A percentile compares a stretch with the other conserved stretches of the same genome.
Evolutionary conservation across 2,329 filamentous ascomycete genomes (phyloP).

Genomic region (Amphichorda felina): DNA sequence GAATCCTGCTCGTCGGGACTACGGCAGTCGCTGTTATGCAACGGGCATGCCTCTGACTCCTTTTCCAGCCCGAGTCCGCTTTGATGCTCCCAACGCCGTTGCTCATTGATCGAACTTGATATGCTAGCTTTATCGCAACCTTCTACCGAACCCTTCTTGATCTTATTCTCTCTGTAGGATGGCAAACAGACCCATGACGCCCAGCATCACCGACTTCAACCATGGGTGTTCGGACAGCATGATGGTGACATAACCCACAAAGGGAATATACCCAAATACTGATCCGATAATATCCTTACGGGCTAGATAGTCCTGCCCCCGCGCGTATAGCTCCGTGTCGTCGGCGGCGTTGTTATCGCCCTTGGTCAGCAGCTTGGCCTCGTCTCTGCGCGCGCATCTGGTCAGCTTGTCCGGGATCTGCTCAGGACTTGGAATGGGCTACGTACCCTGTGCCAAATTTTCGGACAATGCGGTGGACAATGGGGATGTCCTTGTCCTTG

Average conservation of each 20-base stretch:
- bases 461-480: constrained; percentile 86
- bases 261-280: constrained; percentile 83
- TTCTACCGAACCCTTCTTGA: neutral
- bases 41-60: no score
- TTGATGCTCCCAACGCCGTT: no score
- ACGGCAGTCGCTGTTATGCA: no score
- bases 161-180: constrained; percentile 87
- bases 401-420: neutral
- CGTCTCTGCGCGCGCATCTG: constrained; percentile 22
- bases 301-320: constrained; percentile 75
- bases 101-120: neutral
- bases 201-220: constrained; percentile 91
- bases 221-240: constrained; percentile 90
- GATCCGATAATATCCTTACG: constrained; percentile 87
- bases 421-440: neutral
- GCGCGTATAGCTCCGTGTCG: constrained; percentile 78
- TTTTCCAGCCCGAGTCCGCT: no score
- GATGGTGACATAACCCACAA: constrained; percentile 95
- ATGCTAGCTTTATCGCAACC: no score
- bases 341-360: constrained; percentile 94
- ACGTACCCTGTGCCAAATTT: constrained; percentile 50
- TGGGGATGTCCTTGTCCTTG: constrained; percentile 88
- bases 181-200: constrained; percentile 88
- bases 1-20: no score
- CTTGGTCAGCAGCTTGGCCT: constrained; percentile 78